Percentiles rank a stretch among this genome's conserved stretches.
phyloP scores from a whole-genome alignment of 2,329 filamentous ascomycete species.

The Arthrobotrys conoides region DNA sequence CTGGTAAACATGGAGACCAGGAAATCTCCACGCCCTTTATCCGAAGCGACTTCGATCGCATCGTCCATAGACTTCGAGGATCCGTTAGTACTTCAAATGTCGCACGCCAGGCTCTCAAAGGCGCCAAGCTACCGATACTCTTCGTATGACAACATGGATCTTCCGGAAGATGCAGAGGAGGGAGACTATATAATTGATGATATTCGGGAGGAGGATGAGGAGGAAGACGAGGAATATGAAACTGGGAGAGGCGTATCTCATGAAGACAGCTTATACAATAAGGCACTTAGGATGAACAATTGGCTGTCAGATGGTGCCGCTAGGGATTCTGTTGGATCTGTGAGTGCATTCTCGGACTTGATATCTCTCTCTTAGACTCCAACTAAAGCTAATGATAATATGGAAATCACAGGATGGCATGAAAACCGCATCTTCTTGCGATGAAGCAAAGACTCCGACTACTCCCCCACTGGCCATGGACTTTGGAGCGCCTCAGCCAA shows the following conservation, averaged over 20 bases:
- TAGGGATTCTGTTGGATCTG: slow-evolving; percentile 62
- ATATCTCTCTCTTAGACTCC: slow-evolving; percentile 13
- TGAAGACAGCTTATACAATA: slow-evolving; percentile 62
- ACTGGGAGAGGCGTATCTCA: slow-evolving; percentile 59
- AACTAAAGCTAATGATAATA: slow-evolving; percentile 56
- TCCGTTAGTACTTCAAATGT: slow-evolving; percentile 35
- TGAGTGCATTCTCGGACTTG: slow-evolving; percentile 57
- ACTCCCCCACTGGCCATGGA: slow-evolving; percentile 67
- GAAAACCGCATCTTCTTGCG: slow-evolving; percentile 88
- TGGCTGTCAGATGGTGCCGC: slow-evolving; percentile 64
- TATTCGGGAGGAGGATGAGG: slow-evolving; percentile 55
- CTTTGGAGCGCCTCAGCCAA: slow-evolving; percentile 66
- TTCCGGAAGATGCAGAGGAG: slow-evolving; percentile 53
- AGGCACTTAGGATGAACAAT: slow-evolving; percentile 63
- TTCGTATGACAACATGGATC: slow-evolving; percentile 57
- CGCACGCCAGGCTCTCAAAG: slow-evolving; percentile 47
- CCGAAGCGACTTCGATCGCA: slow-evolving; percentile 64
- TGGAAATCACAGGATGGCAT: slow-evolving; percentile 74
- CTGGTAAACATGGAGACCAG: slow-evolving; percentile 45
- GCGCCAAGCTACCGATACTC: slow-evolving; percentile 59
- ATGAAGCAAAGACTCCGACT: slow-evolving; percentile 84
- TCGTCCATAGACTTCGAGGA: slow-evolving; percentile 63
- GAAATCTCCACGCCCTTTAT: slow-evolving; percentile 61
- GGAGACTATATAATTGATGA: slow-evolving; percentile 61
- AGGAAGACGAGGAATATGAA: slow-evolving; percentile 59